Evolutionary conservation across 768 basidiomycete genomes (phyloP), one percentile per base, ranked within the genome.

Genomic region (Boletus coccyginus): DNA sequence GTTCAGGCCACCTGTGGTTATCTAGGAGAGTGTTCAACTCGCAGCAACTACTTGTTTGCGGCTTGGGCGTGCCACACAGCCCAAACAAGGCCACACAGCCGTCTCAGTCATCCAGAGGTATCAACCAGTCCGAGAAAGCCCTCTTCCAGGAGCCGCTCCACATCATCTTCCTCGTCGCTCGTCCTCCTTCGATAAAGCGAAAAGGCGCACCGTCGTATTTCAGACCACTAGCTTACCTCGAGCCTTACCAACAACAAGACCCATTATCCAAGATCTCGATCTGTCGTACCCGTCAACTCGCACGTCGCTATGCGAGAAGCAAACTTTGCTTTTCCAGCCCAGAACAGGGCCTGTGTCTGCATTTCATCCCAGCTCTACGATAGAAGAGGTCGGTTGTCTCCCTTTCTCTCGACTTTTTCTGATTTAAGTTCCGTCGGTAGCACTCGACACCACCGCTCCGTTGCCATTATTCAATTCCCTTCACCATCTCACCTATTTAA

Each of bases 341-440:
- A 95, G 80, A 95, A 95, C 76, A 86, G 94, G 76, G 95, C 95
- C 7, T 92, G 88, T 66, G 91, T 98, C 46, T 93, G 91, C 64
- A 97, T 98, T 57, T 91, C 93, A 7, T 90, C 93, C 3, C 90
- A 95, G 75, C 81, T 98, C 7, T 98, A 98, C 66, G 95, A 98
- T 75, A 78, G 96, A 64, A 76, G 96, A 80, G 95, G 95, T 94
- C 58, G 55, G 86, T 76, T 17, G 21, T 24, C 44, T 42, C 29
- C 8, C 5, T 17, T 52, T n/a, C 41, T 43, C 56, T 42, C 24
- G 27, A 0, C 5, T 24, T 32, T 31, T 27, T 3, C 38, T 54
- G 49, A 63, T 60, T 46, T 54, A 41, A 19, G 39, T 52, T 27
- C 56, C 7, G 38, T 32, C 44, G 38, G 43, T 61, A 80, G 81